Conservation (phyloP, 345 rosid species). For the Aquilaria yunnanensis region DNA sequence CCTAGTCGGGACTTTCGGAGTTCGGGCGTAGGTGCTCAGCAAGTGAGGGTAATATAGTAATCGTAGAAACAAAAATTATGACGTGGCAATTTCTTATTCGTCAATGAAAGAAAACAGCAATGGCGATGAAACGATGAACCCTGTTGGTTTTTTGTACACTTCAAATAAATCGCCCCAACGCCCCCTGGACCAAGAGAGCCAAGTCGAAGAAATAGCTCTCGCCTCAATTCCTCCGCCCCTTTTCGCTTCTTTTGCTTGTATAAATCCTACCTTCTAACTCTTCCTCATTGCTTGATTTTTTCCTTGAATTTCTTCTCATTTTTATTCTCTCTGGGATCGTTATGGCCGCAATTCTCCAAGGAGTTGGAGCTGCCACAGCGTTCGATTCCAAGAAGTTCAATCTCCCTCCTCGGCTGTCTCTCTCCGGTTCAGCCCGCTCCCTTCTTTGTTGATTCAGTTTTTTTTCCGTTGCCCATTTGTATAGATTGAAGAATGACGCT, state of each 20-base stretch:
- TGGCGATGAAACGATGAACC: constrained; percentile 22
- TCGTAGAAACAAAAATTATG: too few species aligned
- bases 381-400: constrained; percentile 41
- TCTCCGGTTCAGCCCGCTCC: constrained; percentile 33
- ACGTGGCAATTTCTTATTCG: too few species aligned
- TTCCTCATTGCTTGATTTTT: background rate
- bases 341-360: constrained; percentile 64
- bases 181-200: too few species aligned
- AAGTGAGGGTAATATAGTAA: too few species aligned
- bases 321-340: constrained; percentile 10
- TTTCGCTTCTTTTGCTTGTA: constrained; percentile 4
- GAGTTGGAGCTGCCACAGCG: constrained; percentile 54
- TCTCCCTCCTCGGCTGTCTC: constrained; percentile 34
- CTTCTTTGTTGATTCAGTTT: background rate
- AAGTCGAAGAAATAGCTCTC: background rate
- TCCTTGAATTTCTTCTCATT: background rate
- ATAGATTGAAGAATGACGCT: background rate
- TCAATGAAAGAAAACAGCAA: too few species aligned
- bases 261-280: constrained; percentile 12
- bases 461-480: constrained; percentile 3
- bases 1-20: too few species aligned
- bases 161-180: constrained; percentile 27
- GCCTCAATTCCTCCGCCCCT: constrained; percentile 55
- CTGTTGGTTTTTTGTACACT: background rate
- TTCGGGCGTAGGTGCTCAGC: too few species aligned